Base-by-base conservation (phyloP, 768 basidiomycete genomes). In the Boletus rubropictus region DNA sequence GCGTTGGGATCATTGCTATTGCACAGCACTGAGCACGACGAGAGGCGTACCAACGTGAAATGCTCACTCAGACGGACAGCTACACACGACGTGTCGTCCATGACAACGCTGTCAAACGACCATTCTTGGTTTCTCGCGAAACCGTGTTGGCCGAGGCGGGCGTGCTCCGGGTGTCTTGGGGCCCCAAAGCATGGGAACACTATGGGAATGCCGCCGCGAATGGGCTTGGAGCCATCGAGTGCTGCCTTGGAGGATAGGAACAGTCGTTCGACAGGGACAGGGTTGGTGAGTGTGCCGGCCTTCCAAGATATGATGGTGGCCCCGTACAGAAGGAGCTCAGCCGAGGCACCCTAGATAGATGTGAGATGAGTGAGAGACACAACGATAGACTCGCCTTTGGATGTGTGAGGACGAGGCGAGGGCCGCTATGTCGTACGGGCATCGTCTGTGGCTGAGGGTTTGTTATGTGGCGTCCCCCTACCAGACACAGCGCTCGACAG, bases 121-220 rank as follows among this genome's bases (percentile, higher is more conserved):
- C 96, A 98, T 25, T 59, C 62, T 31, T 79, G 75, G 52, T 73
- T 90, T 34, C 96, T 73, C 5, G 90, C 95, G 62, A 95, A 97
- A 0, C 96, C 96, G 64, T 98, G 96, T 65, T 96, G 93, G 5
- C 72, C 46, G 5, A 99, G 72, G 38, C 77, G 78, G 18, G 64
- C 55, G 64, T 93, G 89, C 40, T 83, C 87, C 22, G 75, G 77
- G 64, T 82, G 85, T 15, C 74, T 76, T 2, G 95, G 89, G 0
- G 88, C 73, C 3, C 95, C 94, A 59, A 97, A 98, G 69, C 87
- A 90, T 35, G 86, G 84, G 65, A 92, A 96, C 35, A 89, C 82
- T 31, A 83, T 64, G 33, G 68, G 78, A 38, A 75, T 80, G 1
- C 77, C 76, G 25, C 76, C 75, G 15, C 81, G 75, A 17, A 84